phyloP scores from a whole-genome alignment of 2,329 filamentous ascomycete genomes.

The Aspergillus jensenii region DNA sequence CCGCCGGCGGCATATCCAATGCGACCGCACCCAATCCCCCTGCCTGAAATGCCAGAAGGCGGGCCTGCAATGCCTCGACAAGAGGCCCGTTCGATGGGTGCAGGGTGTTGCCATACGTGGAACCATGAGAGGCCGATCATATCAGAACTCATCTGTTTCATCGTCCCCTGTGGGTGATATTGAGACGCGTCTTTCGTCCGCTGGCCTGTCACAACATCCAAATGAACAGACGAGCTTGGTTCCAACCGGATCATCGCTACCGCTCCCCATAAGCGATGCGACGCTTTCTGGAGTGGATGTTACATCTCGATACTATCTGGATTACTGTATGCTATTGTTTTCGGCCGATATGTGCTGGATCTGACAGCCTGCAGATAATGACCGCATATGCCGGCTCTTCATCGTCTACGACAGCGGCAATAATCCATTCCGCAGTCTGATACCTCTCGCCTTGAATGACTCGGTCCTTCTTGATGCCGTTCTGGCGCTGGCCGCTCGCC shows the following conservation, averaged over 20 bases:
- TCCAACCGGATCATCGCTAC: neutral
- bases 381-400: conserved; percentile 36
- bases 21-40: conserved; percentile 29
- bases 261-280: conserved; percentile 17
- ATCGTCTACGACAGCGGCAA: conserved; percentile 36
- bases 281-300: conserved; percentile 16
- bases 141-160: conserved; percentile 9
- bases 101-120: conserved; percentile 37
- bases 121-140: conserved; percentile 27
- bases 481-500: conserved; percentile 35
- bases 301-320: conserved; percentile 30
- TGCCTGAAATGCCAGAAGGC: conserved; percentile 36
- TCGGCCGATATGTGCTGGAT: fast-evolving
- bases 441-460: conserved; percentile 30
- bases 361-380: conserved; percentile 25
- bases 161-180: neutral
- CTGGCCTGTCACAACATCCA: neutral
- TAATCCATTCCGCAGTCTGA: conserved; percentile 35
- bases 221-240: neutral
- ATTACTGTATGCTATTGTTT: conserved; percentile 33
- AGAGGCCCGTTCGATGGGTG: conserved; percentile 36
- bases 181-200: neutral
- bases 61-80: conserved; percentile 34
- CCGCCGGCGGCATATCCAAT: conserved; percentile 36
- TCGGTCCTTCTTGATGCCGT: conserved; percentile 30